Evolutionary conservation across 225 moss, liverwort and hornwort species (phyloP).

Genomic region (Asterella californica): DNA sequence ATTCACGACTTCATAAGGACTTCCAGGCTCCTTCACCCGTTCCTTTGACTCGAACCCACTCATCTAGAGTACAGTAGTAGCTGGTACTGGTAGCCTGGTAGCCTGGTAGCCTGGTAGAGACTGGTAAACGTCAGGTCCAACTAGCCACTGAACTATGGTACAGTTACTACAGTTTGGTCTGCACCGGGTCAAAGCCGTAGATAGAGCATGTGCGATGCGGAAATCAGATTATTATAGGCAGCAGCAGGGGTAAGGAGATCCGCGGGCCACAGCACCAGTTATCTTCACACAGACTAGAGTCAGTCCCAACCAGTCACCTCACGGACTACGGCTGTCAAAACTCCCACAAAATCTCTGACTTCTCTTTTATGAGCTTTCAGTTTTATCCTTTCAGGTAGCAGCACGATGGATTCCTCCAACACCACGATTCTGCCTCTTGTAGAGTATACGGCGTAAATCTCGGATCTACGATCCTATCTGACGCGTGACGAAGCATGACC

Average conservation of each 20-base stretch:
- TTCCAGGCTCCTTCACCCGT: too few species aligned
- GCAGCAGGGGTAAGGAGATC: background rate
- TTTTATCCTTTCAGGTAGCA: background rate
- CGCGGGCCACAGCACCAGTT: background rate
- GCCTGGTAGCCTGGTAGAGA: too few species aligned
- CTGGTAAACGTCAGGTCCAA: too few species aligned
- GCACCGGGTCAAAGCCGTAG: constrained; percentile 1
- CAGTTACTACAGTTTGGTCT: too few species aligned
- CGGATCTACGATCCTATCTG: background rate
- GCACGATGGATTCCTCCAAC: background rate
- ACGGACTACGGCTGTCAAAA: background rate
- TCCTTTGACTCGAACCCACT: too few species aligned
- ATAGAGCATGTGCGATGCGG: background rate
- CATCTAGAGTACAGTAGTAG: too few species aligned
- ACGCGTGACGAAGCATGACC: constrained; percentile 10
- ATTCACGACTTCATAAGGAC: too few species aligned
- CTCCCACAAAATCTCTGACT: background rate
- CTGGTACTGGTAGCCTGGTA: too few species aligned
- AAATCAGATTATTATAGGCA: background rate
- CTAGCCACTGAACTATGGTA: too few species aligned
- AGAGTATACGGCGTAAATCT: constrained; percentile 1
- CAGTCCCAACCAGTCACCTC: background rate
- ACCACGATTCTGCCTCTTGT: background rate
- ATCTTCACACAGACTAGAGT: background rate
- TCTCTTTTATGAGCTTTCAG: background rate